phyloP scores from a whole-genome alignment of 2,329 filamentous ascomycete genomes.

The Dothistroma septosporum region DNA sequence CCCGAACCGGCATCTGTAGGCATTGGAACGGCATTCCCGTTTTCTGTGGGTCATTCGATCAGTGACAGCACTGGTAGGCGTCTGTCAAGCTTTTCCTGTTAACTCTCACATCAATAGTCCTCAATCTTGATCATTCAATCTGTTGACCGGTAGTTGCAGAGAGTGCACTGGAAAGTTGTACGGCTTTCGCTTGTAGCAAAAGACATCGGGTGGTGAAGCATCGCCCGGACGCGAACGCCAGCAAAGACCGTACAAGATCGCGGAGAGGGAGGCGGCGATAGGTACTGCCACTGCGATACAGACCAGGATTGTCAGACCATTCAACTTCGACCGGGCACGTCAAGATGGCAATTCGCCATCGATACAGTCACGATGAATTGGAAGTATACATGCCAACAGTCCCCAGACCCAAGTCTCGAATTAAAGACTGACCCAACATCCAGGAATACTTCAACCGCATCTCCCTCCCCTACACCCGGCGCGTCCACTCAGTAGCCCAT shows the following conservation, averaged over 20 bases:
- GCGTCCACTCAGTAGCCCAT: slow-evolving; percentile 17
- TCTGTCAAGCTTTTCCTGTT: background rate
- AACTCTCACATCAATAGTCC: background rate
- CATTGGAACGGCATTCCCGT: background rate
- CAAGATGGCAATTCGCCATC: slow-evolving; percentile 11
- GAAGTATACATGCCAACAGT: background rate
- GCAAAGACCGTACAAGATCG: too few relatives aligned
- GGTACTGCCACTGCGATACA: too few relatives aligned
- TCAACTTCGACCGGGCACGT: background rate
- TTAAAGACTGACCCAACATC: background rate
- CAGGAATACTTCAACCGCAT: slow-evolving; percentile 16
- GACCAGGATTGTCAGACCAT: background rate
- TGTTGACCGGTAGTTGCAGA: too few relatives aligned
- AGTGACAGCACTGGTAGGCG: background rate
- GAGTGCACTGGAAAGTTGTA: too few relatives aligned
- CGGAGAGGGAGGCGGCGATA: too few relatives aligned
- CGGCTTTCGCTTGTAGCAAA: too few relatives aligned
- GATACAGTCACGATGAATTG: slow-evolving; percentile 5
- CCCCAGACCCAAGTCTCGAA: background rate
- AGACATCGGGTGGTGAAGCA: too few relatives aligned
- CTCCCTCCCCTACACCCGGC: slow-evolving; percentile 20
- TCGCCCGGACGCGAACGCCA: too few relatives aligned
- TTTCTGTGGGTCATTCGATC: background rate
- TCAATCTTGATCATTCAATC: background rate
- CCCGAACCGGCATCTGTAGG: background rate